Base-by-base conservation (phyloP, 2,329 filamentous ascomycete genomes). In the Aspergillus ochraceus region DNA sequence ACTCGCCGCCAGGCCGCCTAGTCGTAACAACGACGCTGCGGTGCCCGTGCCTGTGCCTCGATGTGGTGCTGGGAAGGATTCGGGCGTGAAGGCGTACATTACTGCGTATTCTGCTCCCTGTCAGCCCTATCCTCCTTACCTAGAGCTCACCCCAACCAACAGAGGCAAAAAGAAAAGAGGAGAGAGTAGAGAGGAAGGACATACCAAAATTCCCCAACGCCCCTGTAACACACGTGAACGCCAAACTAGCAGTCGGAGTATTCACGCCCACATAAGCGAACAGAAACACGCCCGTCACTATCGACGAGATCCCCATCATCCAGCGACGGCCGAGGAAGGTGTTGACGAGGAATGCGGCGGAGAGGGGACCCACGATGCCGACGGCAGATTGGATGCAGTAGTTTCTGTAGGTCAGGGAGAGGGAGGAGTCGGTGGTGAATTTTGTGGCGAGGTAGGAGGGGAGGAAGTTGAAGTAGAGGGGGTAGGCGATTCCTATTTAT, bases 391-490 rank as follows among this genome's bases (percentile, higher is more conserved):
- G 59, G 26, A 71, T 70, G 49, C 68, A 71, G 59, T 71, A 70
- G 57, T 70, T 65, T 1, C 66, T 61, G 47, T 71, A 71, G 12
- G 68, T 71, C 1, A 63, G 55, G 39, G 60, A 54, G 1, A 70
- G 57, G 1, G 68, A 70, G 3, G 60, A 59, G 54, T 60, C 14
- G 17, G 74, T 66, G 2, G 68, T 68, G 52, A 71, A 74, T 55
- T 77, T 75, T 8, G 71, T 77, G 19, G 74, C 73, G 6, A 81
- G 72, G 57, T 81, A 82, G 0, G 77, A 79, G 1, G 79, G 78
- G 52, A 81, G 76, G 56, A 81, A 81, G 49, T 76, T 77, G 64
- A 80, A 80, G 65, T 79, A 81, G 0, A 82, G 71, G 4, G 79
- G 79, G 62, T 81, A 81, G 1, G 76, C 79, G 22, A 81, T 74